Evolutionary conservation across 305 asterid genomes (phyloP), one percentile per base, ranked within the genome.

Genomic region (Rubia balearica): DNA sequence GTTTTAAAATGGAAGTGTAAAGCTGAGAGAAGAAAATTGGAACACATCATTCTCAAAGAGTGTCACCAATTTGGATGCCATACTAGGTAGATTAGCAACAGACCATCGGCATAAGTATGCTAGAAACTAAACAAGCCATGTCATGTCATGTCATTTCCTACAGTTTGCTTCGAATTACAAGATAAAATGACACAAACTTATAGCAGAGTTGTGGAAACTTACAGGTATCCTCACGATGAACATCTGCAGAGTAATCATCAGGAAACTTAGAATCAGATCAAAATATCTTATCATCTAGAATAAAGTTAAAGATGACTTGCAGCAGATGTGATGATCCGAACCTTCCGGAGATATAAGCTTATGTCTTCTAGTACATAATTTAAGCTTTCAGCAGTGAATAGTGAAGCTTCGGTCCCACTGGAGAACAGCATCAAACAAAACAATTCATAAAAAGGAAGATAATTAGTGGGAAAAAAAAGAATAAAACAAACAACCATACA

Each of bases 371-470:
- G 68, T 73, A 91, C 61, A 79, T 76, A 77, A 68, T 74, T 85
- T 65, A 78, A 72, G 43, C 80, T 80, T 77, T 85, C 91, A 68
- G 68, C 57, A 67, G 85, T 56, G 27, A 81, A 78, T 45, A 89
- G 61, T 48, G 91, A 85, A 82, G 83, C 95, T 79, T 88, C 96
- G 71, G 93, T 91, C 77, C 98, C 96, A 72, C 98, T 89, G 84
- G 69, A 57, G 73, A 71, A 70, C 38, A 45, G 6, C n/a, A 33
- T 36, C 51, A 61, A 71, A 69, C 46, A 30, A 73, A 76, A 67
- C 46, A 71, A 19, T 12, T 40, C 72, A 74, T 61, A 75, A 76
- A 38, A 73, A 65, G 40, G 40, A 65, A 43, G 62, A 22, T 55
- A 36, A 72, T 53, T 67, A 27, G 48, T 70, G 43, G 71, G 24